Evolutionary conservation across 2,329 filamentous ascomycete genomes (phyloP).

Genomic region (Cercospora sp.): DNA sequence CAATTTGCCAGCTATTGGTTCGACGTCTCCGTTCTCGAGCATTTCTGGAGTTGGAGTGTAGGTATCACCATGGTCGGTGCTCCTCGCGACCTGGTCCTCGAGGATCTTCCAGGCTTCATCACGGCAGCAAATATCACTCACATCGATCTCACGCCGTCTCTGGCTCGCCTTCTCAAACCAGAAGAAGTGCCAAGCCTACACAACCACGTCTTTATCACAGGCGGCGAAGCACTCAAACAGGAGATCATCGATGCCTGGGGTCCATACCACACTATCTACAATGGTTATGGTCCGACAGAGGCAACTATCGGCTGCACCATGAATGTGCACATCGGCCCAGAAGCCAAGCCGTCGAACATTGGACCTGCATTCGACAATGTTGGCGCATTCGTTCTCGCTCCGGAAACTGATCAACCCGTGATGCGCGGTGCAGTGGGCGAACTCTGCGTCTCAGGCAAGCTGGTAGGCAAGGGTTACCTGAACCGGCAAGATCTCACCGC

Average conservation of each 20-base stretch:
- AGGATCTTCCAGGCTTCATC: constrained; percentile 76
- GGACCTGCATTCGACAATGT: constrained; percentile 86
- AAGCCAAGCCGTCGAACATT: constrained; percentile 84
- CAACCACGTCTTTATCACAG: constrained; percentile 86
- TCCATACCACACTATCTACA: constrained; percentile 76
- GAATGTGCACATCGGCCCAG: constrained; percentile 74
- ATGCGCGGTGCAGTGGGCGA: constrained; percentile 79
- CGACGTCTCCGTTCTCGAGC: constrained; percentile 88
- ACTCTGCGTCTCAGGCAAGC: constrained; percentile 80
- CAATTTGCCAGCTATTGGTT: constrained; percentile 96
- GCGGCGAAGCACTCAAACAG: constrained; percentile 83
- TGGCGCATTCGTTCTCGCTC: constrained; percentile 74
- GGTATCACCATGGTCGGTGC: constrained; percentile 82
- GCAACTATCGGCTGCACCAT: constrained; percentile 92
- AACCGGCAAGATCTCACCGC: constrained; percentile 75
- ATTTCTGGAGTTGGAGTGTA: constrained; percentile 94
- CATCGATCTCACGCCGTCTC: constrained; percentile 85
- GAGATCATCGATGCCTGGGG: constrained; percentile 90
- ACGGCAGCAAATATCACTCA: constrained; percentile 75
- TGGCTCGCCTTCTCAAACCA: constrained; percentile 76
- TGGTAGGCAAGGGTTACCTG: constrained; percentile 88
- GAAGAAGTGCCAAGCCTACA: constrained; percentile 78
- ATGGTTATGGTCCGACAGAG: constrained; percentile 87
- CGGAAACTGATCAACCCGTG: constrained; percentile 69
- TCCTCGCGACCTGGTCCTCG: constrained; percentile 79